phyloP scores from a whole-genome alignment of 805 yeast species.

The Candida loeiensis region DNA sequence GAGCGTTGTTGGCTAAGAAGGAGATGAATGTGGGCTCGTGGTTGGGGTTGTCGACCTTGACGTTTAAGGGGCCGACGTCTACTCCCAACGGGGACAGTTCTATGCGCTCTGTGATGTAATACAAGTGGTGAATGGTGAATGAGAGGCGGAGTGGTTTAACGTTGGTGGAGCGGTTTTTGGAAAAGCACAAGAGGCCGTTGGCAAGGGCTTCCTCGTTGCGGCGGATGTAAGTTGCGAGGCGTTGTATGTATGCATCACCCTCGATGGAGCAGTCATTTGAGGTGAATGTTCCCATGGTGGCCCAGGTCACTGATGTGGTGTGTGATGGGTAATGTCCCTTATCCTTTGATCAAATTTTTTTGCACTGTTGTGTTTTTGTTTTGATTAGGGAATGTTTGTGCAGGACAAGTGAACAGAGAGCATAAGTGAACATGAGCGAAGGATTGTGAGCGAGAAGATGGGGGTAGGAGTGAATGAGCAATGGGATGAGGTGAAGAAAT shows the following conservation, averaged over 20 bases:
- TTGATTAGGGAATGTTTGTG: slow-evolving; percentile 1
- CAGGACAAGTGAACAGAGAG: background rate
- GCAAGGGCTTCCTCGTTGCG: slow-evolving; percentile 58
- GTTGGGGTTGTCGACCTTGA: slow-evolving; percentile 56
- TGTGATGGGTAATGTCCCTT: background rate
- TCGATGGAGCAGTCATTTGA: slow-evolving; percentile 40
- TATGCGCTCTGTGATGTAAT: slow-evolving; percentile 57
- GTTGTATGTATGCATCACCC: slow-evolving; percentile 56
- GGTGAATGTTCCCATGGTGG: slow-evolving; percentile 21
- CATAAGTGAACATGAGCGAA: background rate
- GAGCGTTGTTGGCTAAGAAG: slow-evolving; percentile 55
- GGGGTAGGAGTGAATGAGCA: no score
- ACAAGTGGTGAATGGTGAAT: slow-evolving; percentile 61
- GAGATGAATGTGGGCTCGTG: slow-evolving; percentile 54
- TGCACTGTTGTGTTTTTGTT: slow-evolving; percentile 6
- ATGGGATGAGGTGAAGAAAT: no score
- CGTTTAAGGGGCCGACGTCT: slow-evolving; percentile 60
- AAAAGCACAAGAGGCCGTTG: slow-evolving; percentile 53
- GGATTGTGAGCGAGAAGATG: no score
- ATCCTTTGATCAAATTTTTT: background rate
- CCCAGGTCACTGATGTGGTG: no score
- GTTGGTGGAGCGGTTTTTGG: slow-evolving; percentile 31
- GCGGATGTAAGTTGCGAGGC: slow-evolving; percentile 50
- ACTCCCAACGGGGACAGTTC: slow-evolving; percentile 44
- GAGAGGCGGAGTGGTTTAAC: slow-evolving; percentile 54